Conservation (phyloP, 768 basidiomycete genomes). For the Mrakia frigida region DNA sequence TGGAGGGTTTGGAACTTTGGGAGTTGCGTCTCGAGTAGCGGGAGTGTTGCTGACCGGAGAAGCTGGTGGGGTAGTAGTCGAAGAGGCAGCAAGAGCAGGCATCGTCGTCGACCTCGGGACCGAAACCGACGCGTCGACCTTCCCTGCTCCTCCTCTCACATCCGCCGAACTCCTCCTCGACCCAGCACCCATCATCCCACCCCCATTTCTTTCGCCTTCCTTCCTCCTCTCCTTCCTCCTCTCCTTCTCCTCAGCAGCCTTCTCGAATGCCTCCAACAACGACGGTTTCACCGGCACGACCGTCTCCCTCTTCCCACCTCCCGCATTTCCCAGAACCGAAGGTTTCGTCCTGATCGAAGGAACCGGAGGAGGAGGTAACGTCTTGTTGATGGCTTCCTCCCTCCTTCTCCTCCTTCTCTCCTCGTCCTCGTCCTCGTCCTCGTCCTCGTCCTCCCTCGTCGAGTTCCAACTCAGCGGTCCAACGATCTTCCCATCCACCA, state of each 20-base stretch:
- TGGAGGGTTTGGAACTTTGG: too few species aligned
- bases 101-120: conserved; percentile 11
- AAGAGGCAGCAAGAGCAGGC: neutral
- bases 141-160: neutral
- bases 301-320: neutral
- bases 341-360: conserved; percentile 67
- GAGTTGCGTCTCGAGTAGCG: too few species aligned
- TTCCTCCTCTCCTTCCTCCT: neutral
- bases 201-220: neutral
- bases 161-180: neutral
- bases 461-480: neutral
- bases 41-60: too few species aligned
- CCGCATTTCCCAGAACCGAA: conserved; percentile 47
- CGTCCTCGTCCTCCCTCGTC: neutral
- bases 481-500: neutral
- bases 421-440: neutral
- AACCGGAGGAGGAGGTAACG: conserved; percentile 77
- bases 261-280: neutral
- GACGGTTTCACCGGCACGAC: neutral
- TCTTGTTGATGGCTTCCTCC: conserved; percentile 46
- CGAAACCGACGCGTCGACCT: neutral
- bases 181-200: neutral
- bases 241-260: conserved; percentile 5
- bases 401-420: too few species aligned
- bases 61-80: neutral